Evolutionary conservation across 805 yeast species (phyloP).

Genomic region (Kazachstania psychrophila): DNA sequence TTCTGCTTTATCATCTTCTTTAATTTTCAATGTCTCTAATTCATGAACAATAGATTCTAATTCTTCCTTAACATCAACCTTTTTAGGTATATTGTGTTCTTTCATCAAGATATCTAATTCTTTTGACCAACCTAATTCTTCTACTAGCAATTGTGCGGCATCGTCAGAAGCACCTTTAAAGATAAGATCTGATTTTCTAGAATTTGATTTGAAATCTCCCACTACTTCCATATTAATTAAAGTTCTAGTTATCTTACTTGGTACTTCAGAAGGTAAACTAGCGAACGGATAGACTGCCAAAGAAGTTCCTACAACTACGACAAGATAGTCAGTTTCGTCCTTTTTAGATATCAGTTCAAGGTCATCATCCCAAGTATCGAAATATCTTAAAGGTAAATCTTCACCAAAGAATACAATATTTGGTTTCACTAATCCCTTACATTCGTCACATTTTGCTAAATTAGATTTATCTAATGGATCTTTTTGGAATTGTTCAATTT

Average conservation of each 20-base stretch:
- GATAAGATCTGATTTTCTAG: conserved; percentile 53
- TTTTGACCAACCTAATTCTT: conserved; percentile 53
- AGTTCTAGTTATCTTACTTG: conserved; percentile 41
- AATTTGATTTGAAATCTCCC: conserved; percentile 53
- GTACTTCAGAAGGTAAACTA: conserved; percentile 59
- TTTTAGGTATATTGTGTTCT: conserved; percentile 6
- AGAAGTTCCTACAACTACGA: conserved; percentile 88
- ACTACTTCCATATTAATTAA: conserved; percentile 69
- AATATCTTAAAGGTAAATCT: conserved; percentile 62
- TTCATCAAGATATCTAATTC: conserved; percentile 40
- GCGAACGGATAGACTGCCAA: conserved; percentile 89
- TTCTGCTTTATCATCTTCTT: conserved; percentile 2
- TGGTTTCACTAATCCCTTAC: conserved; percentile 79
- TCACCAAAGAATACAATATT: conserved; percentile 95
- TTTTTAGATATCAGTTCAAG: conserved; percentile 11
- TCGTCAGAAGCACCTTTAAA: conserved; percentile 56
- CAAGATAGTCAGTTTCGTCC: conserved; percentile 42
- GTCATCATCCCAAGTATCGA: conserved; percentile 57
- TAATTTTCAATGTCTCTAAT: conserved; percentile 10
- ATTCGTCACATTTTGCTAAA: conserved; percentile 44
- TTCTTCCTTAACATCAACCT: conserved; percentile 1
- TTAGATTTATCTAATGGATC: conserved; percentile 15
- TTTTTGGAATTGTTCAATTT: conserved; percentile 14
- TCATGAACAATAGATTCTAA: conserved; percentile 7
- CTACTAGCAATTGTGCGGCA: conserved; percentile 47